A percentile compares a stretch with the other conserved stretches of the same genome.
phyloP scores from a whole-genome alignment of 73 alveolate species.

The Paramecium pentaurelia region DNA sequence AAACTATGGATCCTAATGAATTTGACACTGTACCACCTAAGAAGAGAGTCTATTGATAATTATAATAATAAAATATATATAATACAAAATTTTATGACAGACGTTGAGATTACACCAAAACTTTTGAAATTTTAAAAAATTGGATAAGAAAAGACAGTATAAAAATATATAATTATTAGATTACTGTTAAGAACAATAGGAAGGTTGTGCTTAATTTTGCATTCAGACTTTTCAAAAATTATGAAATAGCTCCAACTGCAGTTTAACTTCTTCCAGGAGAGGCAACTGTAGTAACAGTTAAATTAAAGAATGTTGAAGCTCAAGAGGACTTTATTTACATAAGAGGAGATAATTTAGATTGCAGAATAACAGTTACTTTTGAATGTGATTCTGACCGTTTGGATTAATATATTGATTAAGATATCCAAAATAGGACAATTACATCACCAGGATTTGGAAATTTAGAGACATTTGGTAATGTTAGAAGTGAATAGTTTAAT shows the following conservation, averaged over 20 bases:
- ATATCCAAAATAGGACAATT: background rate
- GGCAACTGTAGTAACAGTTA: background rate
- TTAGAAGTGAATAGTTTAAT: background rate
- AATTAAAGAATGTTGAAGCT: background rate
- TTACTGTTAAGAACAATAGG: background rate
- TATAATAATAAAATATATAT: background rate
- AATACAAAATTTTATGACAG: background rate
- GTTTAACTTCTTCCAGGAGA: background rate
- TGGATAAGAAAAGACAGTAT: background rate
- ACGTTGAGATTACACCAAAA: conserved; percentile 23
- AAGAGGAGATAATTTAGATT: background rate
- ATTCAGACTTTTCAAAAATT: background rate
- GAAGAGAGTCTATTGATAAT: conserved; percentile 75
- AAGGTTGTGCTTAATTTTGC: background rate
- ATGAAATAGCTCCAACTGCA: background rate
- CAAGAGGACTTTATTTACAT: conserved; percentile 23
- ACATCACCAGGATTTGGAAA: background rate
- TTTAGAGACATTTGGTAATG: conserved; percentile 23
- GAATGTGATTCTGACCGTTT: background rate
- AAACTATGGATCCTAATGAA: conserved; percentile 71
- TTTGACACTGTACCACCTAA: conserved; percentile 81
- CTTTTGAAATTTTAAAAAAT: background rate
- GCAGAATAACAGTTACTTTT: background rate
- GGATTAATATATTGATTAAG: background rate
- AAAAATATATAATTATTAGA: background rate